Percentiles rank a stretch among this genome's conserved stretches.
phyloP scores from a whole-genome alignment of 73 alveolate species.

The Symbiodinium pilosum region DNA sequence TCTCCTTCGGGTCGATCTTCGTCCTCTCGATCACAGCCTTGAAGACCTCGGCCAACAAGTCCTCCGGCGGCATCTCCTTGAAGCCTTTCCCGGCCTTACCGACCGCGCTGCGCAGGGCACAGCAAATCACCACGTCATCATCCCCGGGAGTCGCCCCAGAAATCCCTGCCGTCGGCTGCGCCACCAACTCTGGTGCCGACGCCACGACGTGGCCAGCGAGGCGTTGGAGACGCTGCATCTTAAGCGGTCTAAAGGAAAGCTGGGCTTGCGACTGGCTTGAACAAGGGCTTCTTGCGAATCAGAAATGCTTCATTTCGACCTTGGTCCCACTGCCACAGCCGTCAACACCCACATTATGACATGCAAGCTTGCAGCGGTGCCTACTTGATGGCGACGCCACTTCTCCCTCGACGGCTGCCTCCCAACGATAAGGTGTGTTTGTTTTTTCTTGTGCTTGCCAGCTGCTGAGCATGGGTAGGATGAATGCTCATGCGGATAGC shows the following conservation, averaged over 20 bases:
- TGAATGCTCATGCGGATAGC: too few species aligned
- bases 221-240: slow-evolving; percentile 21
- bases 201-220: slow-evolving; percentile 13
- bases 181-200: not conserved
- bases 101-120: slow-evolving; percentile 99
- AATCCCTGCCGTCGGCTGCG: slow-evolving; percentile 25
- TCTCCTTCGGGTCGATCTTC: slow-evolving; percentile 96
- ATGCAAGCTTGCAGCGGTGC: too few species aligned
- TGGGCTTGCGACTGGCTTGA: not conserved
- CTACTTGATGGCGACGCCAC: too few species aligned
- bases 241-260: not conserved
- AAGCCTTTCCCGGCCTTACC: slow-evolving; percentile 99
- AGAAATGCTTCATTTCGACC: not conserved
- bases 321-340: too few species aligned
- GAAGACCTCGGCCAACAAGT: slow-evolving; percentile 98
- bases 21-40: slow-evolving; percentile 38
- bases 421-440: too few species aligned
- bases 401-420: too few species aligned
- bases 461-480: too few species aligned
- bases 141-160: not conserved
- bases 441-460: too few species aligned
- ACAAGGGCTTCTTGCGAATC: not conserved
- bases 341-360: too few species aligned
- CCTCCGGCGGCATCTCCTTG: slow-evolving; percentile 99
- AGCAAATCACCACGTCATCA: slow-evolving; percentile 99